phyloP scores from a whole-genome alignment of 2,329 filamentous ascomycete species.

The Cladosporium cucumerinum region DNA sequence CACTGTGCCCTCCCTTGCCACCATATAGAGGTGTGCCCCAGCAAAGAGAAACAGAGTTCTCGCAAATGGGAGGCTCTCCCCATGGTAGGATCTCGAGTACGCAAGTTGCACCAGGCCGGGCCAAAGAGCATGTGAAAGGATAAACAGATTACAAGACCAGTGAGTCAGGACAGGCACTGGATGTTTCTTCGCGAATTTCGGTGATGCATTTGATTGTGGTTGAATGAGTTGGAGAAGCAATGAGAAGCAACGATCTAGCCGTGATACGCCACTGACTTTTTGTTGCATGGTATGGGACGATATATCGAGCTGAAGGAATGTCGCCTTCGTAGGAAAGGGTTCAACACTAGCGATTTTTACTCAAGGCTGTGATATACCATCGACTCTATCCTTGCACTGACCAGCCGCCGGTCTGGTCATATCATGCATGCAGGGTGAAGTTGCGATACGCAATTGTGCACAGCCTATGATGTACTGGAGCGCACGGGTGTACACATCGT shows the following conservation, averaged over 20 bases:
- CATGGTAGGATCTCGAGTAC: not conserved
- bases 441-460: not conserved
- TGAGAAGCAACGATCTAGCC: not conserved
- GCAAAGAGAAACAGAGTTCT: not conserved
- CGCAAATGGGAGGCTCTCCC: not conserved
- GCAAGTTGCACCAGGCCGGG: not conserved
- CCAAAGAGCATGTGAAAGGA: not conserved
- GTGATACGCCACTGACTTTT: not conserved
- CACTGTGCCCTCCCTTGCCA: not conserved
- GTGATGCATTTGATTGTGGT: not conserved
- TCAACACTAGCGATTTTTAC: not conserved
- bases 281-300: not conserved
- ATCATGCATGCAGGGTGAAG: not conserved
- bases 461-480: not conserved
- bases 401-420: not conserved
- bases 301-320: not conserved
- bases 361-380: not conserved
- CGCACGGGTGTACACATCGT: not conserved
- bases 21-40: not conserved
- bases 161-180: not conserved
- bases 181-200: not conserved
- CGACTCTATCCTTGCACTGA: not conserved
- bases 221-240: not conserved
- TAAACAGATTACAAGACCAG: not conserved
- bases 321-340: too few relatives aligned